Evolutionary conservation across 768 basidiomycete genomes (phyloP).

Genomic region (Omphalotus guepiniiformis): DNA sequence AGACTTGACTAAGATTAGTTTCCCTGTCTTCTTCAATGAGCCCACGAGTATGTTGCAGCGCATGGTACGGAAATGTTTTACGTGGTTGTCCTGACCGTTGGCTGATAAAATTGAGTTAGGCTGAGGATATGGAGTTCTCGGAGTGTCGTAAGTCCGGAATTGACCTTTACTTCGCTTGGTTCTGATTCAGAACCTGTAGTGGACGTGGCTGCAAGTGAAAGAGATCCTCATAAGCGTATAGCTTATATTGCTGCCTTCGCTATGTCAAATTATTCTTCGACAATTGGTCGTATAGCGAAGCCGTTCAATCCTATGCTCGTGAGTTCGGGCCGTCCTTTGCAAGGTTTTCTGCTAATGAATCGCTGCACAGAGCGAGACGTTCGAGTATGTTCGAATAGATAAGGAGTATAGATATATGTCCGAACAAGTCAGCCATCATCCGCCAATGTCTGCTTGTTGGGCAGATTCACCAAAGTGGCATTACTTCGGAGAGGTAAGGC

Average conservation of each 20-base stretch:
- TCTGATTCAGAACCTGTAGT: slow-evolving; percentile 45
- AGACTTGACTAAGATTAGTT: slow-evolving; percentile 93
- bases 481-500: slow-evolving; percentile 79
- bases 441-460: slow-evolving; percentile 95
- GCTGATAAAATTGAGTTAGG: slow-evolving; percentile 32
- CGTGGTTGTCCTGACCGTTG: neutral
- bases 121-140: slow-evolving; percentile 97
- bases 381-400: slow-evolving; percentile 87
- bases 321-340: slow-evolving; percentile 20
- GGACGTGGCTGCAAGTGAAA: slow-evolving; percentile 76
- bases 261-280: slow-evolving; percentile 97
- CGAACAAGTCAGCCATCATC: slow-evolving; percentile 97
- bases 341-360: neutral
- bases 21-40: slow-evolving; percentile 92
- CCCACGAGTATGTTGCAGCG: slow-evolving; percentile 96
- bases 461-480: slow-evolving; percentile 86
- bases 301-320: slow-evolving; percentile 97
- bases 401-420: slow-evolving; percentile 90
- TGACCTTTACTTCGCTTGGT: neutral
- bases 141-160: slow-evolving; percentile 64
- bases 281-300: slow-evolving; percentile 94
- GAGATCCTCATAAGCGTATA: slow-evolving; percentile 74
- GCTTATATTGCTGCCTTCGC: slow-evolving; percentile 96
- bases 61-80: slow-evolving; percentile 51
- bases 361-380: slow-evolving; percentile 74